A percentile compares a stretch with the other conserved stretches of the same genome.
phyloP scores from a whole-genome alignment of 257 asterid genomes.

The Gentiana macrophylla region DNA sequence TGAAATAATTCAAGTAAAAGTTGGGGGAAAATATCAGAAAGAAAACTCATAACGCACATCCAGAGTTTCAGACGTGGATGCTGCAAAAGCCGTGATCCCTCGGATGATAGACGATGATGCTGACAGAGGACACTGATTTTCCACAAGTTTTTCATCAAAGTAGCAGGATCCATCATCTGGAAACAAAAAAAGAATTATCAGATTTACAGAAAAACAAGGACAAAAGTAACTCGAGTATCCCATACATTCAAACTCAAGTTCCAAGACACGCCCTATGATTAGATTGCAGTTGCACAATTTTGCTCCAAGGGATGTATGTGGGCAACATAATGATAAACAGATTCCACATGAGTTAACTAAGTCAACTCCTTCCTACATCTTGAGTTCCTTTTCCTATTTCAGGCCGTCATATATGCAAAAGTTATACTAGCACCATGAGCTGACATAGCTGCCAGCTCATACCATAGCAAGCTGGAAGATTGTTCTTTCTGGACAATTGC shows the following conservation, averaged over 20 bases:
- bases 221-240: no score
- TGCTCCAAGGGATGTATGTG: neutral
- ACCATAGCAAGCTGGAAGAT: no score
- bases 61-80: conserved; percentile 48
- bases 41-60: conserved; percentile 31
- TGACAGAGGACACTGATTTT: conserved; percentile 71
- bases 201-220: no score
- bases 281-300: neutral
- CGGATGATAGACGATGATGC: conserved; percentile 79
- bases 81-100: conserved; percentile 72
- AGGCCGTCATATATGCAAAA: no score
- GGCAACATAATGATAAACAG: no score
- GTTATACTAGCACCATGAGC: no score
- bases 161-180: conserved; percentile 83
- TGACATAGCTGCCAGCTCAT: no score
- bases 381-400: no score
- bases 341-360: no score
- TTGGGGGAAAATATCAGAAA: neutral
- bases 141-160: conserved; percentile 86
- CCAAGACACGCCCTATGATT: neutral
- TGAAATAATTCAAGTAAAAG: neutral
- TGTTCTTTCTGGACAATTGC: no score
- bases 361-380: no score
- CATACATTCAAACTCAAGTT: no score
- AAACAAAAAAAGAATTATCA: conserved; percentile 4